Base-by-base conservation (phyloP, 306 rosid species). In the Carpinus fangiana region DNA sequence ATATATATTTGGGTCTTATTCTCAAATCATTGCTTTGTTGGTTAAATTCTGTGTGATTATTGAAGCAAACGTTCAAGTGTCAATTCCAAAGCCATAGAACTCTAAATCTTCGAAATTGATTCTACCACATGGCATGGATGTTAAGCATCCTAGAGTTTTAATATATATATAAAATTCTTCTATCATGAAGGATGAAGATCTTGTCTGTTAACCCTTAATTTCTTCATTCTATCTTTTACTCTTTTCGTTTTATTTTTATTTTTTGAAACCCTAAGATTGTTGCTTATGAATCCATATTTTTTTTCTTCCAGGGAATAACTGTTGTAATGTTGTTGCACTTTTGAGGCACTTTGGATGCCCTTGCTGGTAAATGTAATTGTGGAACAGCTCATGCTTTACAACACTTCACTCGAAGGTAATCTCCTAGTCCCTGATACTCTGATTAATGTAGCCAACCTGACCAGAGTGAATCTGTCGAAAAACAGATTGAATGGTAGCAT, bases 371-470 rank as follows among this genome's bases (percentile, higher is more conserved):
- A n/a, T n/a, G n/a, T n/a, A n/a, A n/a, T n/a, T n/a, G n/a, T 95
- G 83, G 86, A 93, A 78, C 84, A 86, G 87, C 83, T 95, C 73
- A 91, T 95, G 99, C 90, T 95, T 10, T 95, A 95, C 87, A 95
- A 95, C 90, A 95, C 93, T 52, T 88, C 99, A 11, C 98, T 95
- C 54, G 93, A 91, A 91, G 99, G 99, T 86, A 85, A 79, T 81
- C 93, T n/a, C n/a, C n/a, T n/a, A n/a, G n/a, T 93, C 55, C 98
- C 99, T 82, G 84, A 61, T 76, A 82, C 87, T 51, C 83, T 95
- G 75, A 81, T 80, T 81, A 70, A 81, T 73, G 62, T 90, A 73
- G 76, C 82, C 65, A 95, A 95, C 69, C 85, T 93, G 88, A 91
- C 96, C 56, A 81, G 99, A 79, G 89, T 95, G 81, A 95, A 95